Conservation (phyloP, 768 basidiomycete species). For the Coprinopsis cinerea region DNA sequence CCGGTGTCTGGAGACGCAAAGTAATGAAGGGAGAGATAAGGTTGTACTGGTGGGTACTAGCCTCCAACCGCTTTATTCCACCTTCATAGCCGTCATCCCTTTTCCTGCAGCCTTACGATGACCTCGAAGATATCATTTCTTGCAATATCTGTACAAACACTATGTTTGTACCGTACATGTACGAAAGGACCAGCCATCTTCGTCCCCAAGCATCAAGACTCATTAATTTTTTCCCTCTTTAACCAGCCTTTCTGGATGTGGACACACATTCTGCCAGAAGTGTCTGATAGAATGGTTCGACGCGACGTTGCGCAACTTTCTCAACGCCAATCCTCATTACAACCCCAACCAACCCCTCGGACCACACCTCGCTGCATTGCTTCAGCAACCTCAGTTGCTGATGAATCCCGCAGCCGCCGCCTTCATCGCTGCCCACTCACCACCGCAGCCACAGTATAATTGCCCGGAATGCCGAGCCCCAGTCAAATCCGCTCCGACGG, state of each 20-base stretch:
- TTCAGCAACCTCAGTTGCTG: constrained; percentile 1
- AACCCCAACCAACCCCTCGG: constrained; percentile 23
- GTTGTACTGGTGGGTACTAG: constrained; percentile 26
- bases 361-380: constrained; percentile 12
- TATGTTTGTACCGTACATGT: constrained; percentile 69
- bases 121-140: constrained; percentile 47
- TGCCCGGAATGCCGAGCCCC: constrained; percentile 62
- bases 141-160: constrained; percentile 62
- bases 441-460: constrained; percentile 47
- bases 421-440: constrained; percentile 12
- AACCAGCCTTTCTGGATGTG: constrained; percentile 55
- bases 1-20: constrained; percentile 5
- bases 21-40: constrained; percentile 22
- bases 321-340: constrained; percentile 40
- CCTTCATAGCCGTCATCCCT: background rate
- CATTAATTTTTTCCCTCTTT: background rate
- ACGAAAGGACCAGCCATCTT: background rate
- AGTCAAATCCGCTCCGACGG: constrained; percentile 45
- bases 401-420: background rate
- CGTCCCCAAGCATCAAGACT: constrained; percentile 1
- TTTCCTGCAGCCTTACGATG: constrained; percentile 29
- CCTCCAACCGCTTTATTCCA: background rate
- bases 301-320: constrained; percentile 44
- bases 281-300: constrained; percentile 56
- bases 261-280: constrained; percentile 61